phyloP scores from a whole-genome alignment of 2,329 filamentous ascomycete genomes.

The Annulohypoxylon truncatum region DNA sequence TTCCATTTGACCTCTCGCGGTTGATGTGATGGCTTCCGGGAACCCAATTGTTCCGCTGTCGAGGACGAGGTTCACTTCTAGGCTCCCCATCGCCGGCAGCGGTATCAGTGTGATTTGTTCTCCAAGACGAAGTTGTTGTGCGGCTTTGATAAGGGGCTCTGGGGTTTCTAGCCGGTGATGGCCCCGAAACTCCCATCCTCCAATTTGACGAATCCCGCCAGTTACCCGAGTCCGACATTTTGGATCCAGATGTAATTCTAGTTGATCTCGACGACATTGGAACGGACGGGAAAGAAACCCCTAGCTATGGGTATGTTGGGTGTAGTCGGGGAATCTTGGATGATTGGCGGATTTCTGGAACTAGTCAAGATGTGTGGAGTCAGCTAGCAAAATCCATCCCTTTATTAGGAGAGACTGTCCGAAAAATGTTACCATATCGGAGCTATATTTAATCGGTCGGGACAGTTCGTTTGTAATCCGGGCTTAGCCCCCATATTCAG shows the following conservation, averaged over 20 bases:
- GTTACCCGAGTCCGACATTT: constrained; percentile 24
- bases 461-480: constrained; percentile 1
- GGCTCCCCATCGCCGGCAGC: not conserved
- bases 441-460: not conserved
- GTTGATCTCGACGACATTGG: not conserved
- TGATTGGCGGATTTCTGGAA: constrained; percentile 19
- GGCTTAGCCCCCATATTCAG: constrained; percentile 24
- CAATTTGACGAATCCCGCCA: constrained; percentile 35
- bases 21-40: constrained; percentile 18
- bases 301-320: not conserved
- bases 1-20: constrained; percentile 17
- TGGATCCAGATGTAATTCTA: not conserved
- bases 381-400: constrained; percentile 10
- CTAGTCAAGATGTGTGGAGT: constrained; percentile 19
- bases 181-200: constrained; percentile 20
- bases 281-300: not conserved
- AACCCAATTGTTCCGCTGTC: not conserved
- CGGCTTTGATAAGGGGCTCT: constrained; percentile 7
- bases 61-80: not conserved
- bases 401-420: constrained; percentile 6
- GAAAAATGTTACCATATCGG: not conserved
- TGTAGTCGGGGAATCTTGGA: constrained; percentile 1
- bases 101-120: constrained; percentile 1
- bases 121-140: constrained; percentile 16
- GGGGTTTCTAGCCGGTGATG: constrained; percentile 10